These are phyloP conservation scores for Eremochloa ophiuroides DNA, from an alignment of 176 grass and related monocot species.

Conservation along the genomic window DNA sequence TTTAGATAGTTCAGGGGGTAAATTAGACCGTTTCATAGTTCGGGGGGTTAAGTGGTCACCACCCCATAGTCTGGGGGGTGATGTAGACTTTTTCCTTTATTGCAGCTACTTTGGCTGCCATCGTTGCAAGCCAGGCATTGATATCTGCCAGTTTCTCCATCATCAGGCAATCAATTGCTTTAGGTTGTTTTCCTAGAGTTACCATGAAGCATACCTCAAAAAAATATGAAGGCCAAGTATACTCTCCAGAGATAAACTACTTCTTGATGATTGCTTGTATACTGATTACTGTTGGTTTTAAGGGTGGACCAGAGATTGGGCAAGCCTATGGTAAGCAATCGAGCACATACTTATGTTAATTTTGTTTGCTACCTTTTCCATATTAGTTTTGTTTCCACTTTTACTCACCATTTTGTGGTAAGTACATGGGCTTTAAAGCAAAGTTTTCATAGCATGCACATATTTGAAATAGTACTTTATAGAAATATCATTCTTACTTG, in stretches of 20 bases:
- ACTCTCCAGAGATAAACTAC: slow-evolving; percentile 70
- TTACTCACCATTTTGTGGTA: background rate
- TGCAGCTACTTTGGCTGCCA: slow-evolving; percentile 56
- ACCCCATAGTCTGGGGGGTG: too few relatives aligned
- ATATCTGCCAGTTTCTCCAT: slow-evolving; percentile 88
- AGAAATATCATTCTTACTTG: background rate
- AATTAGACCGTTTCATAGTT: too few relatives aligned
- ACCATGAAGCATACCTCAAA: slow-evolving; percentile 78
- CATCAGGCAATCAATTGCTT: slow-evolving; percentile 68
- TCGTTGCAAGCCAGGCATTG: slow-evolving; percentile 77
- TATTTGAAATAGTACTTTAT: background rate
- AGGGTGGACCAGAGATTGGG: slow-evolving; percentile 75
- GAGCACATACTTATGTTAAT: background rate
- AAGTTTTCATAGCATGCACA: background rate
- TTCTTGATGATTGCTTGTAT: slow-evolving; percentile 74
- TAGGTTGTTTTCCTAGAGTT: slow-evolving; percentile 80
- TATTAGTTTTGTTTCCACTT: too few relatives aligned
- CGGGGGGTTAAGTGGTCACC: too few relatives aligned
- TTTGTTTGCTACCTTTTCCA: background rate
- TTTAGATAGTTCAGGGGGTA: too few relatives aligned
- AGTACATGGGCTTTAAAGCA: background rate
- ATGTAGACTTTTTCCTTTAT: too few relatives aligned
- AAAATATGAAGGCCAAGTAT: slow-evolving; percentile 73
- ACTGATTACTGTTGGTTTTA: slow-evolving; percentile 62
- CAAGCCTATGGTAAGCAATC: slow-evolving; percentile 70